Evolutionary conservation across 805 yeast genomes (phyloP).

Genomic region (Teunomyces gatunensis): DNA sequence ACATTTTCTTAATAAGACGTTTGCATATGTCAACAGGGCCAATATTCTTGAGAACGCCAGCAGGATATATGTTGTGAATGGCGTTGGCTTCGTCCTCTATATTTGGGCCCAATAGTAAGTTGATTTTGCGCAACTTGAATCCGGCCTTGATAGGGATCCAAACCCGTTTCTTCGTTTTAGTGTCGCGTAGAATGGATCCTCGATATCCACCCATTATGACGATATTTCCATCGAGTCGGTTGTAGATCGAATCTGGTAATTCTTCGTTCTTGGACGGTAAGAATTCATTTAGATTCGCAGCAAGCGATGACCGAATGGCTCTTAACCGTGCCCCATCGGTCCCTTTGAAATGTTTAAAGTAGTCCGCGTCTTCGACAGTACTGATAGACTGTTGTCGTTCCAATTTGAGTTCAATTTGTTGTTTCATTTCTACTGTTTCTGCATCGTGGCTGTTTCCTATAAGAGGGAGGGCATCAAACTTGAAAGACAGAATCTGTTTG

Average conservation of each 20-base stretch:
- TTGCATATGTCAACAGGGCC: constrained; percentile 85
- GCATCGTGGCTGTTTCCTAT: constrained; percentile 12
- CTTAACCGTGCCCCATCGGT: constrained; percentile 65
- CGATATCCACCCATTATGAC: constrained; percentile 86
- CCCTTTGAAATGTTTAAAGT: constrained; percentile 53
- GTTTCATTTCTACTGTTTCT: constrained; percentile 16
- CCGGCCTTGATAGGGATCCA: constrained; percentile 93
- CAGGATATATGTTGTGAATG: constrained; percentile 56
- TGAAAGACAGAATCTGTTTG: constrained; percentile 22
- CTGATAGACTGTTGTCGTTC: constrained; percentile 55
- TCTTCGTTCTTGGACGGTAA: constrained; percentile 28
- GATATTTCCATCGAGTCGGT: constrained; percentile 71
- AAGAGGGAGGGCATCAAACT: constrained; percentile 22
- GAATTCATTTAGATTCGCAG: constrained; percentile 46
- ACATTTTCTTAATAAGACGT: constrained; percentile 54
- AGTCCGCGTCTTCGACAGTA: constrained; percentile 61
- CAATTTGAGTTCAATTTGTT: constrained; percentile 40
- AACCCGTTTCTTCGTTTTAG: constrained; percentile 58
- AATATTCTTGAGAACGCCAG: constrained; percentile 73
- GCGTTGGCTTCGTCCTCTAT: constrained; percentile 66
- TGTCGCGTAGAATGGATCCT: constrained; percentile 73
- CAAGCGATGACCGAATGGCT: constrained; percentile 65
- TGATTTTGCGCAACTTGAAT: constrained; percentile 64
- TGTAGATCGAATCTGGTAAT: constrained; percentile 44
- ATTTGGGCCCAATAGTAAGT: constrained; percentile 69